These are phyloP conservation scores for Clarireedia sp. DNA, from an alignment of 2,329 filamentous ascomycete species.

Conservation along the genomic window DNA sequence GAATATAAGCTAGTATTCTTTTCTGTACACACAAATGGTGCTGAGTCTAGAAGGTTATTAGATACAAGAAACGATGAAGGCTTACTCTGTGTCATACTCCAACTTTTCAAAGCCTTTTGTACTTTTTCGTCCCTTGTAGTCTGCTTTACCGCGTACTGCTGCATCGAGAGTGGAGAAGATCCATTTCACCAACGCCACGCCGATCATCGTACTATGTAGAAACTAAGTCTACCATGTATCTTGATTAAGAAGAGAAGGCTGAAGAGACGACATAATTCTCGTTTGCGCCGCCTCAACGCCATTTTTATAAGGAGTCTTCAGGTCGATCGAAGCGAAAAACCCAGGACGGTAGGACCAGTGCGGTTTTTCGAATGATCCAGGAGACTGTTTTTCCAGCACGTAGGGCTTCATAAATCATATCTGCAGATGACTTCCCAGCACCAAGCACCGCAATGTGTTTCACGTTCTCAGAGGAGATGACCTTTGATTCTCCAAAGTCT, in stretches of 20 bases:
- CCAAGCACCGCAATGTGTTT: conserved; percentile 4
- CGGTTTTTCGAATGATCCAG: not conserved
- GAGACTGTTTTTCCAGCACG: conserved; percentile 1
- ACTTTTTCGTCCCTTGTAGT: not conserved
- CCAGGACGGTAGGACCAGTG: not conserved
- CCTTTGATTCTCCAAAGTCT: conserved; percentile 4
- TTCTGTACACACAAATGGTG: not conserved
- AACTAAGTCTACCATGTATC: conserved; percentile 2
- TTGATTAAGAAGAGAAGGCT: not conserved
- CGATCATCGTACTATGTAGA: not conserved
- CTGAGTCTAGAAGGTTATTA: not conserved
- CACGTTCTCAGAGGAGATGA: not conserved
- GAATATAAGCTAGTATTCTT: not conserved
- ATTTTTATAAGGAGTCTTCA: conserved; percentile 5
- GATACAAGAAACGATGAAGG: not conserved
- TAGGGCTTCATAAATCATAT: conserved; percentile 7
- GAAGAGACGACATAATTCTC: not conserved
- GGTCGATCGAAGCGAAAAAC: not conserved
- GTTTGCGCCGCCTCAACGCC: not conserved
- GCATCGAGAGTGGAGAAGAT: not conserved
- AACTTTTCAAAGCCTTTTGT: conserved; percentile 3
- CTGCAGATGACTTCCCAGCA: conserved; percentile 8
- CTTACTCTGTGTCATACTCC: not conserved
- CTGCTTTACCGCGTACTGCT: not conserved
- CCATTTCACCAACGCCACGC: not conserved